Percentiles rank a stretch among this genome's conserved stretches.
These are phyloP conservation scores for Pseudogymnoascus sp. DNA, from an alignment of 2,329 filamentous ascomycete genomes.

Conservation along the genomic window DNA sequence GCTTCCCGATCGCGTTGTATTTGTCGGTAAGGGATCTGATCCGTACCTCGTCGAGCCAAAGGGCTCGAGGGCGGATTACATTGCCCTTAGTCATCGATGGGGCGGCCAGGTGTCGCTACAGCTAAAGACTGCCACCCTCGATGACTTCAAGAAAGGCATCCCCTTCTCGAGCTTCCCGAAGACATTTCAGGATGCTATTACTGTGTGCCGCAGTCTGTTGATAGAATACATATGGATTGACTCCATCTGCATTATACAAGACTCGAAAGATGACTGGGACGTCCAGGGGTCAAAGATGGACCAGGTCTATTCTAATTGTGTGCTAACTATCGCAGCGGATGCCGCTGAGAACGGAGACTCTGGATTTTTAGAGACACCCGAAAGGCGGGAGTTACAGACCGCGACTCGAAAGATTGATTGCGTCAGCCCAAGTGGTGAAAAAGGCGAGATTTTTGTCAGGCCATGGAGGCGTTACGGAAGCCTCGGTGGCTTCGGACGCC, in stretches of 20 bases:
- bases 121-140: slow-evolving; percentile 9
- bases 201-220: slow-evolving; percentile 21
- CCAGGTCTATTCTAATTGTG: slow-evolving; percentile 22
- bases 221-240: slow-evolving; percentile 30
- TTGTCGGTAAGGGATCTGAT: not conserved
- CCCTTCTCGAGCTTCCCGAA: slow-evolving; percentile 18
- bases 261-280: slow-evolving; percentile 25
- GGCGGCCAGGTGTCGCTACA: slow-evolving; percentile 18
- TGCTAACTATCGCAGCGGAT: slow-evolving; percentile 23
- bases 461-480: not conserved
- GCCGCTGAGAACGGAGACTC: not conserved
- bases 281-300: slow-evolving; percentile 25
- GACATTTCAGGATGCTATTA: slow-evolving; percentile 25
- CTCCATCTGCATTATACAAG: slow-evolving; percentile 29
- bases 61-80: slow-evolving; percentile 14
- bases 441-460: not conserved
- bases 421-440: not conserved
- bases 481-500: not conserved
- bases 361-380: not conserved
- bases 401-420: not conserved
- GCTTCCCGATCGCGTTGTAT: not conserved
- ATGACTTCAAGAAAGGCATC: slow-evolving; percentile 13
- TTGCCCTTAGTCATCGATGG: slow-evolving; percentile 26
- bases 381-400: not conserved
- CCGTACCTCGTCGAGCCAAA: not conserved